Base-by-base conservation (phyloP, 1,284 basidiomycete species). In the Marasmius oreades region DNA sequence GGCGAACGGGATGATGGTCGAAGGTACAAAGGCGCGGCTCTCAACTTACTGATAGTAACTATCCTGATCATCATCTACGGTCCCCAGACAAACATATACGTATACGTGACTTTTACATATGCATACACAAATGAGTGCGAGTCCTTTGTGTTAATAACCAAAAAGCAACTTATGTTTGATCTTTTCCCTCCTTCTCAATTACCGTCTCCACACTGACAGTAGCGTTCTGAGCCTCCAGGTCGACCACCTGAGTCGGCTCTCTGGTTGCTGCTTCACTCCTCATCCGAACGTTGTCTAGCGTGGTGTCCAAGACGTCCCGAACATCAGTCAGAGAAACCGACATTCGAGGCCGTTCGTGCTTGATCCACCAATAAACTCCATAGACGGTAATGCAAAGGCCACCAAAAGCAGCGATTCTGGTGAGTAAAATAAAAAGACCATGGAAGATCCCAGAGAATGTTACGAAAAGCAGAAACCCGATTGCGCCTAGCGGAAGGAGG, bases 1-100 rank as follows among this genome's bases (percentile, higher is more conserved):
- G 39, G 43, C 53, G 33, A 39, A 20, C 22, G 28, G 16, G 51
- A 55, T 55, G 56, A 52, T 54, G 24, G 43, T 12, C 44, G 44
- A 7, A n/a, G n/a, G 20, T 23, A 31, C 10, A 31, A 31, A 10
- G 10, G 28, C 28, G 28, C 4, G 28, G 28, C 28, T 31, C 28
- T 4, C 28, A n/a, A n/a, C n/a, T n/a, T n/a, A n/a, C n/a, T n/a
- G n/a, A n/a, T n/a, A n/a, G n/a, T n/a, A n/a, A n/a, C n/a, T n/a
- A n/a, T n/a, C n/a, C n/a, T n/a, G n/a, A n/a, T n/a, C n/a, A n/a
- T n/a, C n/a, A n/a, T n/a, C n/a, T n/a, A n/a, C n/a, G n/a, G n/a
- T n/a, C n/a, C n/a, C n/a, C n/a, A n/a, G n/a, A n/a, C n/a, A n/a
- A n/a, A n/a, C n/a, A n/a, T n/a, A n/a, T n/a, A n/a, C n/a, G n/a